Evolutionary conservation across 306 rosid genomes (phyloP), one percentile per base, ranked within the genome.

Genomic region (Astragalus membranaceus): DNA sequence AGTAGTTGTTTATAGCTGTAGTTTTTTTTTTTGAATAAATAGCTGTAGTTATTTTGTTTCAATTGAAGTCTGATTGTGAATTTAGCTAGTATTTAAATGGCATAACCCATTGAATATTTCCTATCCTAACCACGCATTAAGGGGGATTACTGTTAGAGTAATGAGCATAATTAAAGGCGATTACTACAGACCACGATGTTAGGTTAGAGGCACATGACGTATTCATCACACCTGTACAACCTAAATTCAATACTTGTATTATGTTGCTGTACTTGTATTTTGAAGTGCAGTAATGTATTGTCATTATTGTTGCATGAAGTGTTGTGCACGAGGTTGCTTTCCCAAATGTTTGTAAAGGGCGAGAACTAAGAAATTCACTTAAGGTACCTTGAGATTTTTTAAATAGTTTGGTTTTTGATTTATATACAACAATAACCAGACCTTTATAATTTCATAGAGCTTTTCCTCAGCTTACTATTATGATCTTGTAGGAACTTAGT

Each of bases 1-100:
- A 23, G 2, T 71, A 43, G 30, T 64, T 62, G 66, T 70, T 43
- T 62, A 59, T 50, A 76, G 71, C 42, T 47, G 30, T 49, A 67
- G 7, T 7, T 4, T 14, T 55, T 55, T 64, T 74, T 58, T 43
- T 42, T 39, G 10, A 3, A 16, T 61, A n/a, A n/a, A 59, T 50
- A 76, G 71, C 42, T 47, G 30, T 49, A 67, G 7, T 7, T 4
- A 23, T 55, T 55, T 64, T 74, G 66, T 43, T 42, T 39, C 20
- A 3, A 16, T 61, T 53, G 49, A 53, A 30, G 26, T 39, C 10
- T 37, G 62, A 37, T 68, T 42, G 26, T 52, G 36, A 68, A 68
- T 36, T 42, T 17, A 23, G 13, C 13, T 16, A 51, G 33, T 48
- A 20, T 23, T 20, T 14, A 14, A 1, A 58, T 58, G 46, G 46